These are phyloP conservation scores for Aspergillus fumigatiaffinis DNA, from an alignment of 2,329 filamentous ascomycete species.

Conservation along the genomic window DNA sequence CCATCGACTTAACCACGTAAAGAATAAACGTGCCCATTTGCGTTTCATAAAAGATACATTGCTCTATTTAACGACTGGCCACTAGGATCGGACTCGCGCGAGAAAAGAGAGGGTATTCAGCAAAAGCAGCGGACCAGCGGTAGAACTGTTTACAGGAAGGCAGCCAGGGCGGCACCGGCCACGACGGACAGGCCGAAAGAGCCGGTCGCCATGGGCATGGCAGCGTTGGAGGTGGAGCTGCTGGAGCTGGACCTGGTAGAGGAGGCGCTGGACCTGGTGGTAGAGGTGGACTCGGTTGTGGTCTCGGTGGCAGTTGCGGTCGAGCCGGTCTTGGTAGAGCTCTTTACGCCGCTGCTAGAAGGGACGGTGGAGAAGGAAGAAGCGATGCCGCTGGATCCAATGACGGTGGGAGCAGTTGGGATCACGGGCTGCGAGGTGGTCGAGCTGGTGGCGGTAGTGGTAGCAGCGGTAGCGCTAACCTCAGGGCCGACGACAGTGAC, in stretches of 20 bases:
- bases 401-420: conserved; percentile 17
- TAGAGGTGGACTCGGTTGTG: conserved; percentile 16
- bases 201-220: conserved; percentile 33
- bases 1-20: not conserved
- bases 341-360: conserved; percentile 16
- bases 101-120: not conserved
- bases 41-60: not conserved
- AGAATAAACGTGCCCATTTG: not conserved
- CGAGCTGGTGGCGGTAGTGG: conserved; percentile 5
- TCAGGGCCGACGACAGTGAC: not conserved
- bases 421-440: conserved; percentile 34
- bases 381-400: conserved; percentile 21
- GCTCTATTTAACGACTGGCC: not conserved
- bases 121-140: not conserved
- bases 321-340: conserved; percentile 10
- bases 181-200: conserved; percentile 36
- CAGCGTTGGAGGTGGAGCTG: conserved; percentile 26
- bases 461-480: not conserved
- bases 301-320: conserved; percentile 21
- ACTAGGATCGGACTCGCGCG: not conserved
- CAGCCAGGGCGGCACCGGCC: conserved; percentile 41
- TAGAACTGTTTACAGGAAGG: conserved; percentile 35
- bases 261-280: conserved; percentile 15
- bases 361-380: conserved; percentile 22
- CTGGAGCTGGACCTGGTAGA: conserved; percentile 13